Conservation (phyloP, 176 grass and related monocot genomes). For the Triticum monococcum region DNA sequence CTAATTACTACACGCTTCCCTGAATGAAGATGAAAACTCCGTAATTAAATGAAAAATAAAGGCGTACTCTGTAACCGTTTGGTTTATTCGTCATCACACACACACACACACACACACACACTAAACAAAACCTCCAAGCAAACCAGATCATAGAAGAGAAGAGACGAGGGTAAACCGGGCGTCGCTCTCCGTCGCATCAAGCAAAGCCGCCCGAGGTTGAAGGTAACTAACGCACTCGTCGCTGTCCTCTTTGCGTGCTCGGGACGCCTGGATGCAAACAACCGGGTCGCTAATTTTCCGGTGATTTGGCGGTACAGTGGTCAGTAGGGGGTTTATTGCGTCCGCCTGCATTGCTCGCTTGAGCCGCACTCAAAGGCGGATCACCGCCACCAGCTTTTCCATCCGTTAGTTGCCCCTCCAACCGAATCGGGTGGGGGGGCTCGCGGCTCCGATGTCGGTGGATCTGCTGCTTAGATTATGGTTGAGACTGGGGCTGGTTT, state of each 20-base stretch:
- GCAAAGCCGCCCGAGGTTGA: neutral
- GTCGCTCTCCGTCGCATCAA: conserved; percentile 25
- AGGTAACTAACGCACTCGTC: conserved; percentile 26
- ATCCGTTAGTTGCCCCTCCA: conserved; percentile 27
- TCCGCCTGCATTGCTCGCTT: conserved; percentile 18
- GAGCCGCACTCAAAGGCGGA: conserved; percentile 37
- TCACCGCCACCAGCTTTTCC: neutral
- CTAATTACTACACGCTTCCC: too few species aligned
- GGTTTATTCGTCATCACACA: neutral
- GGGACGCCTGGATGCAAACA: too few species aligned
- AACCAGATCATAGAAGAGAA: neutral
- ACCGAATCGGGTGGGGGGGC: conserved; percentile 26
- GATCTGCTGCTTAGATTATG: conserved; percentile 12
- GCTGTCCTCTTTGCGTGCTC: conserved; percentile 24
- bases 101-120: too few species aligned
- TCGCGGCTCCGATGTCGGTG: conserved; percentile 27
- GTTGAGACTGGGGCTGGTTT: neutral
- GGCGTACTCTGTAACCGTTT: neutral
- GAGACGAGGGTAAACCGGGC: neutral
- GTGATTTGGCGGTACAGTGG: neutral
- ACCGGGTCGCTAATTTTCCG: neutral
- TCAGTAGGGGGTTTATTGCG: conserved; percentile 11
- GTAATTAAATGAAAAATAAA: too few species aligned
- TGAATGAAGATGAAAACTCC: too few species aligned
- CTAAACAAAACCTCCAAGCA: neutral